Conservation (phyloP, 306 rosid genomes). For the Pachyrhizus erosus region DNA sequence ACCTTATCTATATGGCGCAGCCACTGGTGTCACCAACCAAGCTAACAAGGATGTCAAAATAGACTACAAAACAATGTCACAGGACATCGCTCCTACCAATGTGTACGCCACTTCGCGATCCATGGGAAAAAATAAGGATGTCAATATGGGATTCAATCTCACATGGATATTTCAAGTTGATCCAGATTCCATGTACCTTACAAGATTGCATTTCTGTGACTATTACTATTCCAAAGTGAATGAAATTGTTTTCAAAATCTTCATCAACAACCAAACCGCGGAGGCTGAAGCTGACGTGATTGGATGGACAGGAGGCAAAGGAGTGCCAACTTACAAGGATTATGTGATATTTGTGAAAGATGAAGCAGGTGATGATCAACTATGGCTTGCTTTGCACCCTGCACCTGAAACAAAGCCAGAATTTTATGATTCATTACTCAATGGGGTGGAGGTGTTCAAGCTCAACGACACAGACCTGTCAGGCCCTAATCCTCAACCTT, state of each 20-base stretch:
- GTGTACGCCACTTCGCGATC: conserved; percentile 57
- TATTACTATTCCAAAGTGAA: conserved; percentile 29
- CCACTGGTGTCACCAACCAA: conserved; percentile 42
- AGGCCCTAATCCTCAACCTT: conserved; percentile 62
- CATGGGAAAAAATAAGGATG: conserved; percentile 38
- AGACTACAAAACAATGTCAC: conserved; percentile 42
- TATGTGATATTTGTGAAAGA: conserved; percentile 40
- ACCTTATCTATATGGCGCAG: conserved; percentile 52
- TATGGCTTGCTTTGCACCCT: conserved; percentile 60
- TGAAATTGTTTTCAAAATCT: conserved; percentile 51
- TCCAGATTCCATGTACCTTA: conserved; percentile 52
- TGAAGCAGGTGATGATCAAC: conserved; percentile 22
- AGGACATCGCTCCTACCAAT: conserved; percentile 47
- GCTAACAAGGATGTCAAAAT: conserved; percentile 39
- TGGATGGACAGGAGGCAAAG: conserved; percentile 49
- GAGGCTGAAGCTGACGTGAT: conserved; percentile 49
- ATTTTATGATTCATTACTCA: conserved; percentile 52
- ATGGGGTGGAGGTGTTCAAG: conserved; percentile 62
- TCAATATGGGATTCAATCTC: conserved; percentile 54
- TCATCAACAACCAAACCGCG: conserved; percentile 59
- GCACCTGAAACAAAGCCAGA: conserved; percentile 36
- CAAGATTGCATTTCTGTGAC: conserved; percentile 64
- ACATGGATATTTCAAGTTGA: conserved; percentile 63
- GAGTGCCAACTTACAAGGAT: conserved; percentile 51
- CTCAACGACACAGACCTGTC: conserved; percentile 54